Conservation (phyloP, 129 eudicot species). For the Artemisia annua region DNA sequence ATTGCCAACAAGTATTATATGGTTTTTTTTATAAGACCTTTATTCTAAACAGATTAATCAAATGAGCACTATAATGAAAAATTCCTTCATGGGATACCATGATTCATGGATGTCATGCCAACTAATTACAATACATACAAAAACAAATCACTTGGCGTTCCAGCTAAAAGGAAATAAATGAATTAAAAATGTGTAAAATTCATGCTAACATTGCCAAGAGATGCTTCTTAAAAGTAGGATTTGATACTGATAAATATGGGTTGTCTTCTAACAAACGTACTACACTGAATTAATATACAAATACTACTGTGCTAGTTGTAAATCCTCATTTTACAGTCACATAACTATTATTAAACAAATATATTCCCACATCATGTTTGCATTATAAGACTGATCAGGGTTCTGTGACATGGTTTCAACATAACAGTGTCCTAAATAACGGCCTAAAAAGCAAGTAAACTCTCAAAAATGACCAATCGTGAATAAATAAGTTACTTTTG, state of each 20-base stretch:
- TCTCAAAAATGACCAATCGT: background rate
- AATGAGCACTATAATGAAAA: background rate
- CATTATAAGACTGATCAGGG: background rate
- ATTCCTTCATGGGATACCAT: constrained; percentile 11
- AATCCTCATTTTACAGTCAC: background rate
- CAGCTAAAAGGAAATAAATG: background rate
- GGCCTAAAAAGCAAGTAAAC: constrained; percentile 1
- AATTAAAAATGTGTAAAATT: constrained; percentile 9
- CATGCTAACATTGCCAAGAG: constrained; percentile 3
- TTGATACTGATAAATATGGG: background rate
- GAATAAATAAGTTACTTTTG: background rate
- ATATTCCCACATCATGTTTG: background rate
- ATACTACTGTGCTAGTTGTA: constrained; percentile 2
- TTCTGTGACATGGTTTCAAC: background rate
- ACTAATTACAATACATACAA: background rate
- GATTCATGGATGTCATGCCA: background rate
- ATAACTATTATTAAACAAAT: background rate
- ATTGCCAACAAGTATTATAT: constrained; percentile 8
- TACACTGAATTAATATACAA: background rate
- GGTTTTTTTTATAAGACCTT: background rate
- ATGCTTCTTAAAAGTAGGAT: constrained; percentile 3
- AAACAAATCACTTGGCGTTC: constrained; percentile 13
- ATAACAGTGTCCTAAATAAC: background rate
- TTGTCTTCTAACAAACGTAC: background rate
- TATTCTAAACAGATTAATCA: background rate